These are phyloP conservation scores for Barnettozyma botsteinii DNA, from an alignment of 805 yeast genomes.

Conservation along the genomic window DNA sequence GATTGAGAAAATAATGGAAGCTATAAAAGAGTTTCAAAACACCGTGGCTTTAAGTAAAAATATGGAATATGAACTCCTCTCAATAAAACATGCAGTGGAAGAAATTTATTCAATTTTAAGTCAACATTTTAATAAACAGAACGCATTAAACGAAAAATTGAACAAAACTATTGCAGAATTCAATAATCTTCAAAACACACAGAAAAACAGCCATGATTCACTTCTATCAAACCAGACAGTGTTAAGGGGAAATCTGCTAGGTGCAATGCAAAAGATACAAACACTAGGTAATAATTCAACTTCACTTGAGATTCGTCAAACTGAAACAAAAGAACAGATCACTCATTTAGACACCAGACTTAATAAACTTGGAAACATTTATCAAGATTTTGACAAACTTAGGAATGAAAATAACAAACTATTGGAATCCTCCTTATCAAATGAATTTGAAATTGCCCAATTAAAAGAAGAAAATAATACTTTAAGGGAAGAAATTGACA, in stretches of 20 bases:
- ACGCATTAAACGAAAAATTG: neutral
- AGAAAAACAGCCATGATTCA: too few relatives aligned
- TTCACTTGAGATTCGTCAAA: too few relatives aligned
- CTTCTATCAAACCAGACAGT: neutral
- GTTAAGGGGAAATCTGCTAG: neutral
- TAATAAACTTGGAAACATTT: too few relatives aligned
- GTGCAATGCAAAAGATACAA: neutral
- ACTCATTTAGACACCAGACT: too few relatives aligned
- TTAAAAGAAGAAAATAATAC: neutral
- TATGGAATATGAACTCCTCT: neutral
- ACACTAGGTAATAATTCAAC: too few relatives aligned
- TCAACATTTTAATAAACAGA: neutral
- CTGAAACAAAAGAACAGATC: too few relatives aligned
- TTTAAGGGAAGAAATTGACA: neutral
- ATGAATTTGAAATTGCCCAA: neutral
- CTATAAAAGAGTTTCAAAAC: neutral
- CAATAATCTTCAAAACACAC: neutral
- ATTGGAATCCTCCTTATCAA: neutral
- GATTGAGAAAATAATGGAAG: constrained; percentile 1
- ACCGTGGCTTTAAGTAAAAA: neutral
- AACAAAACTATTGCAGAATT: neutral
- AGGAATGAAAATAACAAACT: neutral
- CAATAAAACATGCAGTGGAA: neutral
- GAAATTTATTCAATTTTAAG: neutral
- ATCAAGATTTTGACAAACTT: too few relatives aligned